phyloP scores from a whole-genome alignment of 768 basidiomycete species.

The Russula sp. region DNA sequence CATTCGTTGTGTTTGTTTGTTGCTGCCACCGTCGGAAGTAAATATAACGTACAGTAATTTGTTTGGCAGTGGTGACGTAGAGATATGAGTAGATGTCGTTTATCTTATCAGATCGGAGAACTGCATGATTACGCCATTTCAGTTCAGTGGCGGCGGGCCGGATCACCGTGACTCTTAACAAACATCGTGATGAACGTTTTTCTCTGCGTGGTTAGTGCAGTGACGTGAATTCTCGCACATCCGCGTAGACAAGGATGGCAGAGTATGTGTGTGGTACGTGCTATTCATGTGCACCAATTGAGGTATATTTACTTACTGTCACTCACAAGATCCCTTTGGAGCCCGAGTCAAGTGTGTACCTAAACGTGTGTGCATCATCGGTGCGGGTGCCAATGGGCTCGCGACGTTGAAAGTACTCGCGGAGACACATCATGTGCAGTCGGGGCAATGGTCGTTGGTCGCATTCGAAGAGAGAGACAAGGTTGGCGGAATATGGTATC shows the following conservation, averaged over 20 bases:
- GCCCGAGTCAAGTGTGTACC: background rate
- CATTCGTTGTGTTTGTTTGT: background rate
- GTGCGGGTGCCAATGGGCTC: conserved; percentile 70
- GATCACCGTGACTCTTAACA: too few species aligned
- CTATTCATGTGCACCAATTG: background rate
- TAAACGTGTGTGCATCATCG: conserved; percentile 58
- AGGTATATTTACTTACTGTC: background rate
- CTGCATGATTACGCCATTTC: too few species aligned
- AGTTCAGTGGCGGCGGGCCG: too few species aligned
- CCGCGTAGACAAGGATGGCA: background rate
- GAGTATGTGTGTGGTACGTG: conserved; percentile 5
- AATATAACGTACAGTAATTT: background rate
- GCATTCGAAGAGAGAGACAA: conserved; percentile 58
- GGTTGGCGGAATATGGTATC: conserved; percentile 73
- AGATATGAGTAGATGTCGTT: too few species aligned
- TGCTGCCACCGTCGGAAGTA: background rate
- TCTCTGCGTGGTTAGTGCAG: background rate
- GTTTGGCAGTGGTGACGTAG: background rate
- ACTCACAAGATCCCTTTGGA: background rate
- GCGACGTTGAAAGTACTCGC: conserved; percentile 58
- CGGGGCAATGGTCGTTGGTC: conserved; percentile 53
- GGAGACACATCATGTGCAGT: conserved; percentile 49
- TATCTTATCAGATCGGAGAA: too few species aligned
- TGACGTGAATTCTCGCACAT: background rate
- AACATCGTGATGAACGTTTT: too few species aligned